These are phyloP conservation scores for Rhytidiadelphus loreus DNA, from an alignment of 225 moss, liverwort and hornwort species.

Conservation along the genomic window DNA sequence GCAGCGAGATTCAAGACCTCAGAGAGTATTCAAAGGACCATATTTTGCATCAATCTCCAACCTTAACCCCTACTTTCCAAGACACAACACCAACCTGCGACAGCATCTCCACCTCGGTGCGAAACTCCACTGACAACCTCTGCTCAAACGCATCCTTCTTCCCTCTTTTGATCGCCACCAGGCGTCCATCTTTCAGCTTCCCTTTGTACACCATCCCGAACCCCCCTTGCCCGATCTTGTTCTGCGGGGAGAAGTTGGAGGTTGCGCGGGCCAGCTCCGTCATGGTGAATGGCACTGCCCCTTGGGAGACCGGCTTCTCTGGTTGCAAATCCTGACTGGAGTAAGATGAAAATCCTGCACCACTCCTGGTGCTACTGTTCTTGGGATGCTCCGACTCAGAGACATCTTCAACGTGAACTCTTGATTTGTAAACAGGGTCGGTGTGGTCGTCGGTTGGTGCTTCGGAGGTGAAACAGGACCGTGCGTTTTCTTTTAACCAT, in stretches of 20 bases:
- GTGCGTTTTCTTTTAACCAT: neutral
- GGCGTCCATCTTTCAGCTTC: constrained; percentile 26
- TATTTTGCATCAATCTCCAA: neutral
- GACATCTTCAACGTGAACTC: neutral
- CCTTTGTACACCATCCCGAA: constrained; percentile 59
- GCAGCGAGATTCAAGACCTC: neutral
- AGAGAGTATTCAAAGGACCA: too few species aligned
- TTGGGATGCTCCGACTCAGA: neutral
- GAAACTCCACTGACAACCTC: constrained; percentile 58
- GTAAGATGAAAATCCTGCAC: neutral
- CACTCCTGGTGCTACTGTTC: neutral
- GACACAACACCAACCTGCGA: constrained; percentile 36
- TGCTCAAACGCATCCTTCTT: constrained; percentile 58
- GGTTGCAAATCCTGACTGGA: neutral
- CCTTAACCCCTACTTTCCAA: neutral
- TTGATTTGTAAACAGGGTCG: neutral
- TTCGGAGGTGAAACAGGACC: constrained; percentile 1
- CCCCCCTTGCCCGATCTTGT: constrained; percentile 56
- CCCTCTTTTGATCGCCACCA: constrained; percentile 53
- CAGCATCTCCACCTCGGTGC: constrained; percentile 70
- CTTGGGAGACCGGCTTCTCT: neutral
- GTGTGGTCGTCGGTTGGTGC: neutral
- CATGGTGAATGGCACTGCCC: constrained; percentile 44
- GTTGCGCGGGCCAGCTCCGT: constrained; percentile 37
- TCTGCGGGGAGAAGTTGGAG: constrained; percentile 33